phyloP scores from a whole-genome alignment of 192 early-diverging fungal genomes.

The Entophlyctis luteolus region DNA sequence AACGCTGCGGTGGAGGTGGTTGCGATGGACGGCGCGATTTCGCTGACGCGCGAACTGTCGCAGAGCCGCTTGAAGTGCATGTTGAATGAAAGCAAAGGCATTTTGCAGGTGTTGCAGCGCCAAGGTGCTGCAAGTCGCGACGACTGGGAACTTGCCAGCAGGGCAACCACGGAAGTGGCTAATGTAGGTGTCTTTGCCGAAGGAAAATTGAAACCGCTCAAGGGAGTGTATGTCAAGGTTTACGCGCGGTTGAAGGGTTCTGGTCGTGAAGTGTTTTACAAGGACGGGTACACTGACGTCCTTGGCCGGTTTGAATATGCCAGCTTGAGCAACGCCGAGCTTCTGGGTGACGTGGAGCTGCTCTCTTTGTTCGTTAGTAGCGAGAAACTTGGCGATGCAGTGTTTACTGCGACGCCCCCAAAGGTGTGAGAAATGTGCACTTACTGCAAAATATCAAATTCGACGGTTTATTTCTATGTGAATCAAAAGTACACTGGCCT shows the following conservation, averaged over 20 bases:
- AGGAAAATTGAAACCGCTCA: constrained; percentile 6
- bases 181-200: constrained; percentile 1
- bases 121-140: background rate
- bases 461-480: no score
- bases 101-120: constrained; percentile 6
- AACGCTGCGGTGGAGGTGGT: constrained; percentile 15
- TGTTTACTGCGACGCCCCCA: constrained; percentile 12
- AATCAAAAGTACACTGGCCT: no score
- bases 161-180: background rate
- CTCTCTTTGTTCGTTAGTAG: constrained; percentile 15
- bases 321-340: constrained; percentile 17
- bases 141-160: background rate
- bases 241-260: constrained; percentile 6
- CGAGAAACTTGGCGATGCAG: constrained; percentile 10
- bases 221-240: constrained; percentile 13
- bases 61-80: constrained; percentile 4
- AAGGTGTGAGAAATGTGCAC: constrained; percentile 26
- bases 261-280: constrained; percentile 19
- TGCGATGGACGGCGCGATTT: constrained; percentile 7
- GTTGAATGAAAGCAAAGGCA: constrained; percentile 5
- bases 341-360: constrained; percentile 1
- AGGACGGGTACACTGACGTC: constrained; percentile 22
- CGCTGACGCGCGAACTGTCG: constrained; percentile 8
- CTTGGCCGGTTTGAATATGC: constrained; percentile 24
- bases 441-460: no score